These are phyloP conservation scores for Ophiostoma himal-ulmi DNA, from an alignment of 2,329 filamentous ascomycete species.

Conservation along the genomic window DNA sequence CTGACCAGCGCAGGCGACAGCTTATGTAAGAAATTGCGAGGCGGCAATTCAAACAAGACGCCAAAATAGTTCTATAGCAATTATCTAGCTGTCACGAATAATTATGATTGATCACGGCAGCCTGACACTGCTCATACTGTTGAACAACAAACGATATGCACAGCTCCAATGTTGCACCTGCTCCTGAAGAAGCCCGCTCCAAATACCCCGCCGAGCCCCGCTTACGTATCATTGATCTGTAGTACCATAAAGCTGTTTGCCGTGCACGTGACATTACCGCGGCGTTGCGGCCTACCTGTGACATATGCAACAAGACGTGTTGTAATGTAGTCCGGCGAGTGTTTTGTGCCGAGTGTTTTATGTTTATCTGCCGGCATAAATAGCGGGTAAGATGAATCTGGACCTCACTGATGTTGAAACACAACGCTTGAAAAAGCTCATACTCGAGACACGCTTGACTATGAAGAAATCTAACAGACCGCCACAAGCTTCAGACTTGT, in stretches of 20 bases:
- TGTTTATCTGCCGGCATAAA: not conserved
- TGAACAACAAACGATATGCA: too few relatives aligned
- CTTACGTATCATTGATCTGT: conserved; percentile 17
- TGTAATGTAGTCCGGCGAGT: not conserved
- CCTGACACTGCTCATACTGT: not conserved
- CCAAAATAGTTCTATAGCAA: not conserved
- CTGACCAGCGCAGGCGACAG: not conserved
- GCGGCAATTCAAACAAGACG: not conserved
- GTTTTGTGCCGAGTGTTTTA: not conserved
- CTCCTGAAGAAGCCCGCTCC: too few relatives aligned
- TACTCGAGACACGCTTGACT: not conserved
- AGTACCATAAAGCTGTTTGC: not conserved
- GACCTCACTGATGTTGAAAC: not conserved
- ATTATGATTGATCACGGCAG: not conserved
- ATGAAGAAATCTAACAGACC: not conserved
- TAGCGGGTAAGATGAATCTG: not conserved
- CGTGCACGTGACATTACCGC: not conserved
- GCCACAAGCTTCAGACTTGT: too few relatives aligned
- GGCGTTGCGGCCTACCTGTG: not conserved
- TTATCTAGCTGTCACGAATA: not conserved
- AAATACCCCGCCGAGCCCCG: conserved; percentile 22
- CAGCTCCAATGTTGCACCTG: too few relatives aligned
- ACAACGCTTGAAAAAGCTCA: not conserved
- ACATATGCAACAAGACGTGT: not conserved
- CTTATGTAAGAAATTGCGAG: not conserved